A percentile compares a stretch with the other conserved stretches of the same genome.
These are phyloP conservation scores for Breviolum minutum DNA, from an alignment of 73 alveolate species.

Conservation along the genomic window DNA sequence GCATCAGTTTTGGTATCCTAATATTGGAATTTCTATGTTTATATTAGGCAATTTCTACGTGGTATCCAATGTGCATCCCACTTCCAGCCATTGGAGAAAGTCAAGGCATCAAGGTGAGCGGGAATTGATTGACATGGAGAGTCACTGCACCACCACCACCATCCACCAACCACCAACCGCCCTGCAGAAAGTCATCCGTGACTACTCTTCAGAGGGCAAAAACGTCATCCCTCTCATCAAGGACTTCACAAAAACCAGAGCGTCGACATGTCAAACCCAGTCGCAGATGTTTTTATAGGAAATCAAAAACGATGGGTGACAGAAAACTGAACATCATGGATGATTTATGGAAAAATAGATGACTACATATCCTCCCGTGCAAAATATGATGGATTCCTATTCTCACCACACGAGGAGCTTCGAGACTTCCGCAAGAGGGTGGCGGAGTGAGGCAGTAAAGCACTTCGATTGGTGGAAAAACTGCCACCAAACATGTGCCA, in stretches of 20 bases:
- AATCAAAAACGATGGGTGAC: too few species aligned
- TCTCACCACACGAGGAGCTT: slow-evolving; percentile 43
- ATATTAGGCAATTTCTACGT: too few species aligned
- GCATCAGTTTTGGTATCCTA: too few species aligned
- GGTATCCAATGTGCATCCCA: too few species aligned
- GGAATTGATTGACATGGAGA: too few species aligned
- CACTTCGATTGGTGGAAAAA: background rate
- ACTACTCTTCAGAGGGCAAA: slow-evolving; percentile 97
- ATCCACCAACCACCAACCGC: background rate
- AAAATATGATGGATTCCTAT: too few species aligned
- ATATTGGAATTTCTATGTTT: too few species aligned
- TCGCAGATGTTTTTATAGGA: too few species aligned
- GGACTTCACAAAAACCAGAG: slow-evolving; percentile 13
- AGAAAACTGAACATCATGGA: background rate
- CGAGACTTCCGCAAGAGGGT: slow-evolving; percentile 90
- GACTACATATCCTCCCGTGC: background rate
- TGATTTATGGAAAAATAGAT: background rate
- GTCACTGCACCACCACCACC: background rate
- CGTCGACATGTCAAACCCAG: too few species aligned
- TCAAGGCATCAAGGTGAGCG: too few species aligned
- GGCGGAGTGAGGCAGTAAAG: slow-evolving; percentile 41
- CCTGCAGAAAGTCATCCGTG: slow-evolving; percentile 97
- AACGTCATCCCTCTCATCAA: slow-evolving; percentile 97
- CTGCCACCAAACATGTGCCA: background rate
- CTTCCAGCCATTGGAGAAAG: too few species aligned